phyloP scores from a whole-genome alignment of 2,329 filamentous ascomycete genomes.

The Sclerotinia borealis region DNA sequence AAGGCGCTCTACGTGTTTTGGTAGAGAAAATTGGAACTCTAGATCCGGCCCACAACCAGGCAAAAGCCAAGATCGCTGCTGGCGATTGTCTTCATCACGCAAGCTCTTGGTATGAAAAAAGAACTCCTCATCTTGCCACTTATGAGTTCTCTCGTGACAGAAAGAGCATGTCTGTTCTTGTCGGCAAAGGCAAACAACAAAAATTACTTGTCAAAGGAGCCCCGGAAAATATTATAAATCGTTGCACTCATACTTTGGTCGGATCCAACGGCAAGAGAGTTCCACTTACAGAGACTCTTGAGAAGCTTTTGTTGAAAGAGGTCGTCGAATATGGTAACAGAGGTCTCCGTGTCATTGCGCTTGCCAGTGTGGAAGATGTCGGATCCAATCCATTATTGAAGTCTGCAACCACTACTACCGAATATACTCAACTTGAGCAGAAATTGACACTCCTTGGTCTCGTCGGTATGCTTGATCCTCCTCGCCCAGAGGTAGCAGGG shows the following conservation, averaged over 20 bases:
- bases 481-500: constrained; percentile 79
- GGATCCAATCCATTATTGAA: constrained; percentile 62
- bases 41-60: constrained; percentile 43
- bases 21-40: constrained; percentile 89
- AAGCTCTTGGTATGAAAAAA: constrained; percentile 77
- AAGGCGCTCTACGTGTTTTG: constrained; percentile 84
- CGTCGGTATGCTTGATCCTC: constrained; percentile 94
- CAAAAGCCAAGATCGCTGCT: constrained; percentile 40
- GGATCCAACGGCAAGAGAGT: constrained; percentile 75
- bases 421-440: constrained; percentile 85
- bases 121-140: constrained; percentile 69
- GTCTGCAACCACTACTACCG: constrained; percentile 71
- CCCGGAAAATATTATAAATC: constrained; percentile 87
- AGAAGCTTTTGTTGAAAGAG: constrained; percentile 67
- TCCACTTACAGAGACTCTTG: constrained; percentile 61
- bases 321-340: constrained; percentile 85
- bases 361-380: constrained; percentile 78
- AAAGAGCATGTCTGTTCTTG: constrained; percentile 98
- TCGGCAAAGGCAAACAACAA: constrained; percentile 62
- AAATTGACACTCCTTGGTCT: constrained; percentile 91
- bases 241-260: constrained; percentile 76
- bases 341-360: constrained; percentile 88
- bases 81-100: constrained; percentile 69
- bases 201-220: constrained; percentile 94
- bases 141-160: constrained; percentile 97